A percentile compares a stretch with the other conserved stretches of the same genome.
phyloP scores from a whole-genome alignment of 176 grass and related monocot genomes.

The Themeda triandra region DNA sequence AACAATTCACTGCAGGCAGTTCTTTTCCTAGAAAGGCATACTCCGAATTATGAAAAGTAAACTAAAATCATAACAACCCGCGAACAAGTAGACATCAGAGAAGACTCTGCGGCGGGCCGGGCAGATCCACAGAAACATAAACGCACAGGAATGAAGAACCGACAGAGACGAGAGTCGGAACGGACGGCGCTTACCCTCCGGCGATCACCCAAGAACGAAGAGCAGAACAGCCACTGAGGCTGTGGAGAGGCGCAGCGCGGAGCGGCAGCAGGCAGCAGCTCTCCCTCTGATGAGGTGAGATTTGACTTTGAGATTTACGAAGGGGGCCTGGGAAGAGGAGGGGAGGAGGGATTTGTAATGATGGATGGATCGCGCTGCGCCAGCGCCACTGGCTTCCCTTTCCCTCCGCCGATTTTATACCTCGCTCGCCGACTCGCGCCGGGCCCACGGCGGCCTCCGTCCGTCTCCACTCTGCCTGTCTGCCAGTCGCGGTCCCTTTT shows the following conservation, averaged over 20 bases:
- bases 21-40: not conserved
- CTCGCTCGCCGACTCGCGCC: not conserved
- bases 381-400: not conserved
- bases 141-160: not conserved
- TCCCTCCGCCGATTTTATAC: constrained; percentile 30
- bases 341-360: not conserved
- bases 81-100: not conserved
- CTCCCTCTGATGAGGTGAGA: not conserved
- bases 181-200: not conserved
- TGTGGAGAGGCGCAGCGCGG: not conserved
- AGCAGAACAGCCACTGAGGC: not conserved
- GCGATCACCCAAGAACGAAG: constrained; percentile 8
- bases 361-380: not conserved
- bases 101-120: not conserved
- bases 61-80: not conserved
- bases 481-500: not conserved
- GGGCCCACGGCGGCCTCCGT: not conserved
- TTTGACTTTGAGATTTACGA: constrained; percentile 15
- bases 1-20: not conserved
- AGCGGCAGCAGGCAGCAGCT: not conserved
- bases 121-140: not conserved
- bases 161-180: not conserved
- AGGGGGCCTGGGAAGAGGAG: not conserved
- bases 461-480: not conserved
- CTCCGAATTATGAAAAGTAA: not conserved